Evolutionary conservation across 306 rosid genomes (phyloP).

Genomic region (Vigna reflexopilosa): DNA sequence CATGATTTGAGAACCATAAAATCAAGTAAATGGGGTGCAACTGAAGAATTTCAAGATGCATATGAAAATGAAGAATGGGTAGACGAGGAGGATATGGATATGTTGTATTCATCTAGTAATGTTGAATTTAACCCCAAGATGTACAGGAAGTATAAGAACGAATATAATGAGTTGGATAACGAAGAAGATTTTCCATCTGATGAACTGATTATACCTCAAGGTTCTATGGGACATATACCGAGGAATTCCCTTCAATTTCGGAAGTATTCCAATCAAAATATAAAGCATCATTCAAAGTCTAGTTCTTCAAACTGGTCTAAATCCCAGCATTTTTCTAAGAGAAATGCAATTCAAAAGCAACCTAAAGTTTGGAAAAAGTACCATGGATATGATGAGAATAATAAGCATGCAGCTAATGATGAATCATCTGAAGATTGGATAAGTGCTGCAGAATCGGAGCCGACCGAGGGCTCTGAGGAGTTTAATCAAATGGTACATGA

Average conservation of each 20-base stretch:
- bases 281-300: slow-evolving; percentile 59
- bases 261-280: slow-evolving; percentile 60
- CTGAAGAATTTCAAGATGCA: slow-evolving; percentile 60
- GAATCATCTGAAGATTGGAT: slow-evolving; percentile 65
- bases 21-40: slow-evolving; percentile 56
- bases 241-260: slow-evolving; percentile 49
- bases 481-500: slow-evolving; percentile 78
- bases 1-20: slow-evolving; percentile 53
- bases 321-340: slow-evolving; percentile 57
- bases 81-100: slow-evolving; percentile 58
- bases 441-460: slow-evolving; percentile 60
- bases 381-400: slow-evolving; percentile 59
- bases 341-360: slow-evolving; percentile 60
- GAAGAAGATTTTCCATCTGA: slow-evolving; percentile 60
- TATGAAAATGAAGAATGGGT: slow-evolving; percentile 73
- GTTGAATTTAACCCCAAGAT: slow-evolving; percentile 55
- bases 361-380: slow-evolving; percentile 75
- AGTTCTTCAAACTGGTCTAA: slow-evolving; percentile 66
- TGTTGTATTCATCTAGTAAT: slow-evolving; percentile 52
- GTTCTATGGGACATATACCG: slow-evolving; percentile 47
- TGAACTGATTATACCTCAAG: slow-evolving; percentile 59
- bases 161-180: slow-evolving; percentile 45
- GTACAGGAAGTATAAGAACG: slow-evolving; percentile 59
- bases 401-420: slow-evolving; percentile 53
- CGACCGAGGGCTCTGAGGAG: slow-evolving; percentile 79